Conservation (phyloP, 768 basidiomycete genomes). For the Termitomyces eurrhizus region DNA sequence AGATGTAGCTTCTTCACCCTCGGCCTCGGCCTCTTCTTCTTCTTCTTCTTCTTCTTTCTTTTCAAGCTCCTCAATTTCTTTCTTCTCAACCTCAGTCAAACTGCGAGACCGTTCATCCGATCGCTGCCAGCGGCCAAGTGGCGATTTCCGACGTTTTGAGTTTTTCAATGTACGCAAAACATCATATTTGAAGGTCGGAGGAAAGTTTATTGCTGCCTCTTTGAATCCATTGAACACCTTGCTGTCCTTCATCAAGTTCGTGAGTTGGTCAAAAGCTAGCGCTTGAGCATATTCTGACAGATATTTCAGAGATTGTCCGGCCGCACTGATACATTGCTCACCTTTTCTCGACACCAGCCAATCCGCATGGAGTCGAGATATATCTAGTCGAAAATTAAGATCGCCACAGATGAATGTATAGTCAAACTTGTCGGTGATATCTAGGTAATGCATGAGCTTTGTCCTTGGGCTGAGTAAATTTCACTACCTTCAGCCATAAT, state of each 20-base stretch:
- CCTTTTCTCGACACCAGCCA: slow-evolving; percentile 87
- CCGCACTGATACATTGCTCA: slow-evolving; percentile 19
- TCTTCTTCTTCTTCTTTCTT: slow-evolving; percentile 38
- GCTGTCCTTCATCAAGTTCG: slow-evolving; percentile 66
- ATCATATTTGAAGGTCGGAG: slow-evolving; percentile 94
- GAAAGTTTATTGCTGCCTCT: slow-evolving; percentile 80
- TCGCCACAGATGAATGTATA: slow-evolving; percentile 88
- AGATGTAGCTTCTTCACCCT: slow-evolving; percentile 41
- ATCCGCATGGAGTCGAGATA: slow-evolving; percentile 89
- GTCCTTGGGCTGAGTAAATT: background rate
- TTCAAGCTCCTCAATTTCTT: slow-evolving; percentile 27
- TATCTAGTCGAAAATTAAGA: slow-evolving; percentile 86
- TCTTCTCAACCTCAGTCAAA: slow-evolving; percentile 38
- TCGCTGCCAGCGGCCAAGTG: slow-evolving; percentile 31
- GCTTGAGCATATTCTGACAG: slow-evolving; percentile 75
- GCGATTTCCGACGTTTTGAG: slow-evolving; percentile 35
- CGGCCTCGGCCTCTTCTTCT: slow-evolving; percentile 37
- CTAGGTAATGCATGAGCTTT: slow-evolving; percentile 28
- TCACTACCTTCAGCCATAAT: slow-evolving; percentile 63
- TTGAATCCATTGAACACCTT: slow-evolving; percentile 72
- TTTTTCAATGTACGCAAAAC: slow-evolving; percentile 59
- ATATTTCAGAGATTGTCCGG: background rate
- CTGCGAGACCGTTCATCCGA: slow-evolving; percentile 28
- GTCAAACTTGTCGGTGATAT: slow-evolving; percentile 87
- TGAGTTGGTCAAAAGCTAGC: slow-evolving; percentile 86